These are phyloP conservation scores for Escovopsis sp. DNA, from an alignment of 2,329 filamentous ascomycete species.

Conservation along the genomic window DNA sequence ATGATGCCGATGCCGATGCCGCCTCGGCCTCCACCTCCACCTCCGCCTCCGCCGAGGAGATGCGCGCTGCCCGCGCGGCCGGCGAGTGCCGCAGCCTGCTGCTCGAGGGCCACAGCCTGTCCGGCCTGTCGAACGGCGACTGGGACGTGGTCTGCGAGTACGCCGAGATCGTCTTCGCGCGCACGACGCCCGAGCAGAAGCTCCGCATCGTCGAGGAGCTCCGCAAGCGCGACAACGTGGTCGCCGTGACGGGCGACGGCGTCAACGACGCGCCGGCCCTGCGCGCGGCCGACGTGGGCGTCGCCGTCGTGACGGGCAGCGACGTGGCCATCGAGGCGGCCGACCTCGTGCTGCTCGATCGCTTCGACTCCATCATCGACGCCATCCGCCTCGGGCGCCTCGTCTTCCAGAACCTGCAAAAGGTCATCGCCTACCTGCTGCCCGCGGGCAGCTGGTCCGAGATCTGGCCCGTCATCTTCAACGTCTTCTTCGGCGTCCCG, in stretches of 20 bases:
- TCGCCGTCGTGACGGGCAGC: conserved; percentile 49
- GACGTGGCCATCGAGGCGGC: conserved; percentile 51
- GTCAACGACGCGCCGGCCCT: conserved; percentile 54
- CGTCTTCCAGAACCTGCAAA: conserved; percentile 27
- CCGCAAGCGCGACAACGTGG: conserved; percentile 41
- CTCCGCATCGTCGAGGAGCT: conserved; percentile 58
- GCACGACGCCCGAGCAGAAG: conserved; percentile 56
- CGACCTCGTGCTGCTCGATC: conserved; percentile 54
- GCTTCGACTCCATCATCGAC: conserved; percentile 56
- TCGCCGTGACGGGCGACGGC: conserved; percentile 61
- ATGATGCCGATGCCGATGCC: neutral
- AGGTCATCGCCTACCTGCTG: conserved; percentile 29
- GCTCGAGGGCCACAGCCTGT: conserved; percentile 42
- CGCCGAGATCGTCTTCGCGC: conserved; percentile 50
- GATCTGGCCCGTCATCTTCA: conserved; percentile 41
- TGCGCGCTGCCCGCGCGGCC: conserved; percentile 9
- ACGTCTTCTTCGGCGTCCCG: conserved; percentile 41
- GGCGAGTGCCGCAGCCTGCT: conserved; percentile 15
- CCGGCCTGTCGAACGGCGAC: conserved; percentile 33
- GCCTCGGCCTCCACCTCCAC: too few species aligned
- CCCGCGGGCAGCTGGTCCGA: conserved; percentile 40
- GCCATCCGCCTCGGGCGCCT: conserved; percentile 36
- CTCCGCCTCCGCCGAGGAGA: conserved; percentile 4
- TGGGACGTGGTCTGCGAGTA: conserved; percentile 34
- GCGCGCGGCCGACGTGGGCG: conserved; percentile 53